Evolutionary conservation across 441 rosid species (phyloP).

Genomic region (Arabidopsis hybrid): DNA sequence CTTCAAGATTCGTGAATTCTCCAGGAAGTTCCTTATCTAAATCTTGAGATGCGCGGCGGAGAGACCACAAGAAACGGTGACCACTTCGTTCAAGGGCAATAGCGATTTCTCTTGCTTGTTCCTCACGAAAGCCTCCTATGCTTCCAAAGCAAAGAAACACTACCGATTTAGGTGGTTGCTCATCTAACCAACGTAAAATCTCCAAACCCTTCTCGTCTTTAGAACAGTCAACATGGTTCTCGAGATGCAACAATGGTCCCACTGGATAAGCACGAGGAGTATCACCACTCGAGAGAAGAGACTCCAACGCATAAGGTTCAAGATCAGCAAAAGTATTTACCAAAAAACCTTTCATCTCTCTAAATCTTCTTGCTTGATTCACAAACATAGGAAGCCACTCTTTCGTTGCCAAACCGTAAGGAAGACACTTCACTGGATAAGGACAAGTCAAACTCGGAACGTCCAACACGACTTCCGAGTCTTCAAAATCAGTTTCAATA

Average conservation of each 20-base stretch:
- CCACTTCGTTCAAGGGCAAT: slow-evolving; percentile 48
- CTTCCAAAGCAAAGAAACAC: slow-evolving; percentile 71
- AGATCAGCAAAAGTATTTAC: slow-evolving; percentile 57
- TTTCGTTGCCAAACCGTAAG: slow-evolving; percentile 12
- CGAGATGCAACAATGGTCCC: slow-evolving; percentile 53
- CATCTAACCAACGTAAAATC: slow-evolving; percentile 52
- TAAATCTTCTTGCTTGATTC: slow-evolving; percentile 10
- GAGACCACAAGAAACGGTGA: slow-evolving; percentile 53
- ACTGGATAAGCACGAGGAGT: slow-evolving; percentile 54
- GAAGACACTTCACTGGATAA: slow-evolving; percentile 47
- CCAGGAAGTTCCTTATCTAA: background rate
- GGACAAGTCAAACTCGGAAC: slow-evolving; percentile 49
- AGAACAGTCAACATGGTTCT: background rate
- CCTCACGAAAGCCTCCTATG: slow-evolving; percentile 48
- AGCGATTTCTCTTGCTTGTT: slow-evolving; percentile 52
- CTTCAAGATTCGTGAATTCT: slow-evolving; percentile 25
- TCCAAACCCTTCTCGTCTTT: slow-evolving; percentile 34
- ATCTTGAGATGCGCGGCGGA: slow-evolving; percentile 45
- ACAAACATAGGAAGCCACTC: background rate
- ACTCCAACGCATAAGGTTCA: slow-evolving; percentile 46
- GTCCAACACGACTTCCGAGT: slow-evolving; percentile 40
- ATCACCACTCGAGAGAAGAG: slow-evolving; percentile 2
- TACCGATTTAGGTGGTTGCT: slow-evolving; percentile 53
- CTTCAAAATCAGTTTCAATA: slow-evolving; percentile 30
- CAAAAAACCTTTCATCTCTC: slow-evolving; percentile 53